Conservation (phyloP, 176 grass and related monocot species). For the Aegilops sharonensis region DNA sequence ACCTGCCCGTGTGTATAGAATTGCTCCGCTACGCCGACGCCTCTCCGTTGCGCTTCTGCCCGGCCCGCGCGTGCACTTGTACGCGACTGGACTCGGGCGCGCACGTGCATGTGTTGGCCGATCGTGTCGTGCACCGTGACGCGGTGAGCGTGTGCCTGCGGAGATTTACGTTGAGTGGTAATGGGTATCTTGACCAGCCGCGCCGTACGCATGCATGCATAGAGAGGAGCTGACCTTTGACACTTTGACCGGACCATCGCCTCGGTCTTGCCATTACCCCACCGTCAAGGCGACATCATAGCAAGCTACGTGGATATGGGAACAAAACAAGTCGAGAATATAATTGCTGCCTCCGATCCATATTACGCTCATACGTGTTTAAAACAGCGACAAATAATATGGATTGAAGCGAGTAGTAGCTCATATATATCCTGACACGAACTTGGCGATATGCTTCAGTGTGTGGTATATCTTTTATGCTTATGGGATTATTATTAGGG, state of each 20-base stretch:
- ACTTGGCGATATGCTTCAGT: background rate
- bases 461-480: background rate
- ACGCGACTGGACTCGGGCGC: background rate
- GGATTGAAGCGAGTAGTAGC: too few relatives aligned
- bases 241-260: conserved; percentile 1
- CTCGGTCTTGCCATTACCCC: background rate
- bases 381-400: too few relatives aligned
- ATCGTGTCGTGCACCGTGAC: background rate
- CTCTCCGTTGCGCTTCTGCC: too few relatives aligned
- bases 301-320: background rate
- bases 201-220: background rate
- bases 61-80: too few relatives aligned
- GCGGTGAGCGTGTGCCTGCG: background rate
- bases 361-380: too few relatives aligned
- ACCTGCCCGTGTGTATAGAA: too few relatives aligned
- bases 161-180: conserved; percentile 24
- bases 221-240: background rate
- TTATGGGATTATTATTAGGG: background rate
- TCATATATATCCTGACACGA: background rate
- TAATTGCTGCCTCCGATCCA: too few relatives aligned
- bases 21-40: too few relatives aligned
- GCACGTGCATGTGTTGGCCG: conserved; percentile 19
- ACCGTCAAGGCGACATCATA: background rate
- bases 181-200: background rate
- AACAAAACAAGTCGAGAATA: background rate